Evolutionary conservation across 2,329 filamentous ascomycete species (phyloP).

Genomic region (Fusarium concolor): DNA sequence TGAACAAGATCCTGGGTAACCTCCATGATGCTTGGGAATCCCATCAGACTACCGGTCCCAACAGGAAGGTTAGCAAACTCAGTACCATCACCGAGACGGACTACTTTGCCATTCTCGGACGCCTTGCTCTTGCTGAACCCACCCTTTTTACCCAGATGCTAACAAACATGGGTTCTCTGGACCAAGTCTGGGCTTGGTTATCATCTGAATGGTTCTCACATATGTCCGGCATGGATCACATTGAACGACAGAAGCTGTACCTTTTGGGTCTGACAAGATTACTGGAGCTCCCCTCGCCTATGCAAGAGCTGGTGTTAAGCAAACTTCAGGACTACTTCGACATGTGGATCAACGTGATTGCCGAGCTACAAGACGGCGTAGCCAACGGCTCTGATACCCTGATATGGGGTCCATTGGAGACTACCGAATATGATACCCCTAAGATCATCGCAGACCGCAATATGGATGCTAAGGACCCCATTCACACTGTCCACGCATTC

Average conservation of each 20-base stretch:
- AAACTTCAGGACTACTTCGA: constrained; percentile 79
- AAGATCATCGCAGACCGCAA: constrained; percentile 65
- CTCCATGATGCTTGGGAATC: constrained; percentile 78
- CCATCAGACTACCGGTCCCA: constrained; percentile 85
- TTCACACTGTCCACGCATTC: constrained; percentile 74
- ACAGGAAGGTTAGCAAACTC: constrained; percentile 74
- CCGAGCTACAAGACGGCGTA: constrained; percentile 72
- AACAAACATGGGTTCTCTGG: constrained; percentile 58
- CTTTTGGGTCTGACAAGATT: constrained; percentile 78
- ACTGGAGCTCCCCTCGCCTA: constrained; percentile 70
- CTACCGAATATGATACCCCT: constrained; percentile 66
- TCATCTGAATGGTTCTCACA: constrained; percentile 74
- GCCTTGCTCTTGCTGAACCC: constrained; percentile 80
- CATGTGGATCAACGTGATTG: constrained; percentile 79
- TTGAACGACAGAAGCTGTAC: constrained; percentile 76
- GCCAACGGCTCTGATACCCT: constrained; percentile 64
- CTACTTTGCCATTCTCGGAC: constrained; percentile 85
- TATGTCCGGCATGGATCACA: constrained; percentile 74
- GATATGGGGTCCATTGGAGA: constrained; percentile 58
- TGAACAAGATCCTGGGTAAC: constrained; percentile 72
- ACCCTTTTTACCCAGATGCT: constrained; percentile 72
- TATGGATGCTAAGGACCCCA: constrained; percentile 69
- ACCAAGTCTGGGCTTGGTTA: constrained; percentile 70
- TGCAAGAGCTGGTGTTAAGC: constrained; percentile 68
- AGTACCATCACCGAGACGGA: constrained; percentile 83